Conservation (phyloP, 2,329 filamentous ascomycete species). For the Phyllosticta capitalensis region DNA sequence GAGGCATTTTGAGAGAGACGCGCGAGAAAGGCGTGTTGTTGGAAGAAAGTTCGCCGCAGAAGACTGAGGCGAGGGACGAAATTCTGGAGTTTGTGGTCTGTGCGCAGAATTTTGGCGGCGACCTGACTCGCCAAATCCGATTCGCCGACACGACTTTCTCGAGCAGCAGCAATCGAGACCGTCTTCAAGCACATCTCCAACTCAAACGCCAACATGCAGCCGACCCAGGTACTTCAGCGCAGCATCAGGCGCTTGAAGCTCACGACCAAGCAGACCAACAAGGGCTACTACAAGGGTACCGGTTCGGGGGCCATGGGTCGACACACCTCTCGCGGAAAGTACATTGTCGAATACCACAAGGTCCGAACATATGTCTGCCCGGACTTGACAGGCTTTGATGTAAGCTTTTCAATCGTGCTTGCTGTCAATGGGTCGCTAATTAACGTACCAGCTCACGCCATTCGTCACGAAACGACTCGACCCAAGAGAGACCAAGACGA, state of each 20-base stretch:
- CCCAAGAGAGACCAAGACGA: constrained; percentile 4
- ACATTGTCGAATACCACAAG: constrained; percentile 74
- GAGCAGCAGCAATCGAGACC: not conserved
- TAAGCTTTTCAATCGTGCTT: constrained; percentile 27
- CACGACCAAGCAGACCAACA: constrained; percentile 86
- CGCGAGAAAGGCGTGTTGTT: not conserved
- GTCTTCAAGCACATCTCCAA: not conserved
- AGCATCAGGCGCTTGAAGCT: constrained; percentile 66
- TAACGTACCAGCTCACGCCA: constrained; percentile 56
- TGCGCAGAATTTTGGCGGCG: constrained; percentile 3
- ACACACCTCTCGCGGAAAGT: constrained; percentile 76
- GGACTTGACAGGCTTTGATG: constrained; percentile 60
- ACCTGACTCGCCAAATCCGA: constrained; percentile 1
- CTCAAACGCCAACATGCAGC: constrained; percentile 46
- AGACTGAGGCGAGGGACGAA: not conserved
- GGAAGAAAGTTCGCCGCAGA: not conserved
- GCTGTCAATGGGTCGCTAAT: not conserved
- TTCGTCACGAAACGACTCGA: constrained; percentile 51
- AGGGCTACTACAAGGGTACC: constrained; percentile 96
- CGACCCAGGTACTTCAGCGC: constrained; percentile 57
- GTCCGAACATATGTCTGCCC: constrained; percentile 87
- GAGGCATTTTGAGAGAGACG: constrained; percentile 31
- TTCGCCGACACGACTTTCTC: not conserved
- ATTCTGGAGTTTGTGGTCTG: constrained; percentile 2
- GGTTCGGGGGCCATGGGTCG: constrained; percentile 77